These are phyloP conservation scores for Boletus rufocinnamomeus DNA, from an alignment of 768 basidiomycete species.

Conservation along the genomic window DNA sequence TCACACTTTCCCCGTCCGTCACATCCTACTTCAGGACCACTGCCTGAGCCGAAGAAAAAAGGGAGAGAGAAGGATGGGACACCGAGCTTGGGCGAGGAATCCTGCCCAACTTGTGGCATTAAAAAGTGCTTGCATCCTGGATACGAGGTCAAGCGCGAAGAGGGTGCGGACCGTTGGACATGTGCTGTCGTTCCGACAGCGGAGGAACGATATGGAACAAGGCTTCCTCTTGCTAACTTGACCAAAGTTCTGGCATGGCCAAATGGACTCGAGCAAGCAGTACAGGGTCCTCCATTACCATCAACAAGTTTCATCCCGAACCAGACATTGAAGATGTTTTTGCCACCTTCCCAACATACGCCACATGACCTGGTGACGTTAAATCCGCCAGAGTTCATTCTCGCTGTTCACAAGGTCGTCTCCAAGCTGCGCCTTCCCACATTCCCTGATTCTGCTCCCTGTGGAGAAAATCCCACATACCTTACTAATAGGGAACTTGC, in stretches of 20 bases:
- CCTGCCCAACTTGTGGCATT: slow-evolving; percentile 31
- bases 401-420: slow-evolving; percentile 29
- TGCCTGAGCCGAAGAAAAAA: slow-evolving; percentile 27
- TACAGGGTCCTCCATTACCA: slow-evolving; percentile 11
- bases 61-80: slow-evolving; percentile 27
- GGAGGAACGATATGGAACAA: slow-evolving; percentile 23
- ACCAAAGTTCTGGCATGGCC: slow-evolving; percentile 15
- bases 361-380: slow-evolving; percentile 26
- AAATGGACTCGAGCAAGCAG: slow-evolving; percentile 20
- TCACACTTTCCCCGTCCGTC: slow-evolving; percentile 39
- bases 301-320: slow-evolving; percentile 4
- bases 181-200: slow-evolving; percentile 26
- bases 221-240: slow-evolving; percentile 25
- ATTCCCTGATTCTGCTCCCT: slow-evolving; percentile 19
- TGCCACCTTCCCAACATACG: slow-evolving; percentile 18
- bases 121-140: slow-evolving; percentile 31
- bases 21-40: slow-evolving; percentile 9
- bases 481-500: slow-evolving; percentile 17
- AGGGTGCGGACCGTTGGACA: slow-evolving; percentile 18
- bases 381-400: slow-evolving; percentile 30
- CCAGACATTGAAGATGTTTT: slow-evolving; percentile 4
- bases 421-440: slow-evolving; percentile 23
- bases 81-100: slow-evolving; percentile 24
- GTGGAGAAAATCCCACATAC: slow-evolving; percentile 9
- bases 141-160: slow-evolving; percentile 27